Evolutionary conservation across 2,329 filamentous ascomycete species (phyloP).

Genomic region (Aspergillus carbonarius): DNA sequence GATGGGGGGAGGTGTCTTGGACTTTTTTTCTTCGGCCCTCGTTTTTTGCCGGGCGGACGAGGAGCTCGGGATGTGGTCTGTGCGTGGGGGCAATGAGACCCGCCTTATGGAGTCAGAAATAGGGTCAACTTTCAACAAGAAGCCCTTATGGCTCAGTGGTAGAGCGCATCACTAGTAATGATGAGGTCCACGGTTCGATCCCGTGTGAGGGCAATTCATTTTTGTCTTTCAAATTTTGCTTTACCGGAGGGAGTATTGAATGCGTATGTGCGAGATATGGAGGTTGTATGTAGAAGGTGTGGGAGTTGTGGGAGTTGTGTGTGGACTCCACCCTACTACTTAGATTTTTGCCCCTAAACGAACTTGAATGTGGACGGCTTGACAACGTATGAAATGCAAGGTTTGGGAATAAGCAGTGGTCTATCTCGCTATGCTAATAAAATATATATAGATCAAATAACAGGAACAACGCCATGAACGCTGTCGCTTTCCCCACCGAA

Average conservation of each 20-base stretch:
- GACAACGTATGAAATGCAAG: background rate
- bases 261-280: background rate
- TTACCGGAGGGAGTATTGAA: no score
- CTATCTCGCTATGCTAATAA: background rate
- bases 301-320: background rate
- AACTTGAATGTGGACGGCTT: background rate
- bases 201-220: background rate
- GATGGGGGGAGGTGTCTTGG: conserved; percentile 13
- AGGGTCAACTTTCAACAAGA: background rate
- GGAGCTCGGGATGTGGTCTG: conserved; percentile 25
- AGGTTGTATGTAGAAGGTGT: background rate
- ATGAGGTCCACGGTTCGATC: background rate
- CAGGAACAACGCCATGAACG: background rate
- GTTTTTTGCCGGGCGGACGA: conserved; percentile 40
- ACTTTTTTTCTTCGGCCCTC: conserved; percentile 30
- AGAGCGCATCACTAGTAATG: background rate
- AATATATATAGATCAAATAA: background rate
- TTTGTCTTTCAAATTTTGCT: background rate
- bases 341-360: background rate
- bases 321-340: background rate
- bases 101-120: background rate
- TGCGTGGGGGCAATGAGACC: conserved; percentile 15
- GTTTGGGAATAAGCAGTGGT: background rate
- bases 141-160: background rate
- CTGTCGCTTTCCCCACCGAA: background rate